phyloP scores from a whole-genome alignment of 2,329 filamentous ascomycete species.

The Nectriaceae sp. region DNA sequence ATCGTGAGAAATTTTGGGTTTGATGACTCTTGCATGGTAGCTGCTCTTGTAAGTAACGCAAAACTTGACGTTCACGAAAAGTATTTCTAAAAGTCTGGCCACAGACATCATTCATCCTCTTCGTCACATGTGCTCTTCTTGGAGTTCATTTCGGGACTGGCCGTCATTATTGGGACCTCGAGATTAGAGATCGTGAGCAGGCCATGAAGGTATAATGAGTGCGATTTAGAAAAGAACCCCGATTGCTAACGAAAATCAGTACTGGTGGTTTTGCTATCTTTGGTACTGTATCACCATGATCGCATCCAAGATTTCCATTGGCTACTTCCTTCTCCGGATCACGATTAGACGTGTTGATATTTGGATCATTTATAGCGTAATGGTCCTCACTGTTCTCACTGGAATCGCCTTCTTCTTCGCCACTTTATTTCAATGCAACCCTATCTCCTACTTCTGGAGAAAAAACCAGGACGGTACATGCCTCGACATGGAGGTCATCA shows the following conservation, averaged over 20 bases:
- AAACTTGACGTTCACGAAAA: neutral
- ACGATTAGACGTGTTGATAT: constrained; percentile 35
- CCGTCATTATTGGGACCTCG: constrained; percentile 36
- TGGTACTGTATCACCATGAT: constrained; percentile 40
- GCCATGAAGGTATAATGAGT: constrained; percentile 43
- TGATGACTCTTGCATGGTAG: constrained; percentile 42
- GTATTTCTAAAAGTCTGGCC: neutral
- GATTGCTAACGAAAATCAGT: constrained; percentile 17
- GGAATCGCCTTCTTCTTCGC: constrained; percentile 45
- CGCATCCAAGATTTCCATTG: constrained; percentile 44
- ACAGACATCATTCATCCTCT: constrained; percentile 39
- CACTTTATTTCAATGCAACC: constrained; percentile 42
- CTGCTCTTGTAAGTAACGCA: constrained; percentile 31
- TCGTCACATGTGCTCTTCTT: constrained; percentile 33
- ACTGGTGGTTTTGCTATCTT: constrained; percentile 42
- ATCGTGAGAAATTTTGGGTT: constrained; percentile 41
- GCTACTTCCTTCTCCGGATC: constrained; percentile 44
- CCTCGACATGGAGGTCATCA: constrained; percentile 45
- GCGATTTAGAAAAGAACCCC: neutral
- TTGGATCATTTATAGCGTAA: constrained; percentile 39
- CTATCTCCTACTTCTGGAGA: constrained; percentile 44
- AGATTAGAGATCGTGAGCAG: constrained; percentile 19
- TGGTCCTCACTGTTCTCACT: constrained; percentile 37
- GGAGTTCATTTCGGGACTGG: constrained; percentile 45
- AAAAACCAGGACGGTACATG: constrained; percentile 36